phyloP scores from a whole-genome alignment of 2,329 filamentous ascomycete species.

The Periconia sp. region DNA sequence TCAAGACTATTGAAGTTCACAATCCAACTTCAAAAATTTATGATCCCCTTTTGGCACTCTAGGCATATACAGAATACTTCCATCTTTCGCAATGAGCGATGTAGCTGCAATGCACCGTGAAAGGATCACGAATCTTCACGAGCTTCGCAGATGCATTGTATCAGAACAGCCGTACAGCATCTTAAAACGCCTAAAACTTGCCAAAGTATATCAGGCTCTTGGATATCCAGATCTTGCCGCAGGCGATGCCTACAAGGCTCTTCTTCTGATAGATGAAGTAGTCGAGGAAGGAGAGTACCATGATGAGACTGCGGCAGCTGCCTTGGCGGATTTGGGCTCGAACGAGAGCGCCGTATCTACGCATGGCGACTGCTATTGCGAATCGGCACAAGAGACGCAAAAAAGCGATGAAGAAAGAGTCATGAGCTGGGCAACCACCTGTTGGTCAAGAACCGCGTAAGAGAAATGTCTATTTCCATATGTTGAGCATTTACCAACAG shows the following conservation, averaged over 20 bases:
- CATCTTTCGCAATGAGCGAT: background rate
- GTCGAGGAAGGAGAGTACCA: constrained; percentile 82
- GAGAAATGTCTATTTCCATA: constrained; percentile 13
- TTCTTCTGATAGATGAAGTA: constrained; percentile 85
- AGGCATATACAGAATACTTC: too few relatives aligned
- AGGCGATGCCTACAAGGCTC: constrained; percentile 86
- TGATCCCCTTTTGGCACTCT: too few relatives aligned
- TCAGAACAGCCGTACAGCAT: constrained; percentile 47
- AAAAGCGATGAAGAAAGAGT: constrained; percentile 16
- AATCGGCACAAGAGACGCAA: constrained; percentile 2
- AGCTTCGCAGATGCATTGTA: constrained; percentile 28
- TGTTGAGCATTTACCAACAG: too few relatives aligned
- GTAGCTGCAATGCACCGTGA: constrained; percentile 10
- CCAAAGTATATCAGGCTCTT: constrained; percentile 72
- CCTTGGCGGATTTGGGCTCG: constrained; percentile 44
- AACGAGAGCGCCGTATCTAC: constrained; percentile 1
- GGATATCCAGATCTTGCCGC: constrained; percentile 89
- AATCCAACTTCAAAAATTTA: too few relatives aligned
- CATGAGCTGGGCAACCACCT: constrained; percentile 24
- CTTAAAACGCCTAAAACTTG: constrained; percentile 63
- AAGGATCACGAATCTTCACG: constrained; percentile 24
- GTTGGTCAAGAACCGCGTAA: constrained; percentile 39
- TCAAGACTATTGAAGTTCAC: too few relatives aligned
- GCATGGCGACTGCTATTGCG: constrained; percentile 3
- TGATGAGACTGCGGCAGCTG: constrained; percentile 65